A percentile compares a stretch with the other conserved stretches of the same genome.
Conservation (phyloP, 768 basidiomycete species). For the Tricholoma sp. region DNA sequence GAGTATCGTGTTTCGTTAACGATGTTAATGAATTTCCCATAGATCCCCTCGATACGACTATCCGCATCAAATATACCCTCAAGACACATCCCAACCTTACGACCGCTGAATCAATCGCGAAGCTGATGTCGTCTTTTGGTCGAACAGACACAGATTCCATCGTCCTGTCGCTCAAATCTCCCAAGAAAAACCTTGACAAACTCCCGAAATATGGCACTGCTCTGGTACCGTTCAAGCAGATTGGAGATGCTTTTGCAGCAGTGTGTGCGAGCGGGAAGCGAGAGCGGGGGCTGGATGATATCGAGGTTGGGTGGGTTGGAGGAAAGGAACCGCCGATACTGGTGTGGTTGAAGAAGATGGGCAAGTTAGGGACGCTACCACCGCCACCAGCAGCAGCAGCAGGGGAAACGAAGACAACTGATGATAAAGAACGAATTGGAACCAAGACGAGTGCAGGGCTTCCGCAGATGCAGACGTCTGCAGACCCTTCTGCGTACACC, state of each 20-base stretch:
- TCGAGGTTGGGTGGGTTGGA: conserved; percentile 72
- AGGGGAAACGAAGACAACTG: neutral
- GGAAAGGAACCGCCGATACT: conserved; percentile 71
- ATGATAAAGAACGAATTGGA: neutral
- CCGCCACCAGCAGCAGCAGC: neutral
- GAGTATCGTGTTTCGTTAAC: conserved; percentile 1
- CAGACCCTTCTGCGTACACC: conserved; percentile 40
- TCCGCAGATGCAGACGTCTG: conserved; percentile 26
- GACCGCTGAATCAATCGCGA: conserved; percentile 40
- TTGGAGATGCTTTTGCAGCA: conserved; percentile 71
- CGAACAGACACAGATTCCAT: conserved; percentile 57
- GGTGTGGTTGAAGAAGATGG: conserved; percentile 67
- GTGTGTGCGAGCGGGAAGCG: conserved; percentile 54
- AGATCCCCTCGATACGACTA: conserved; percentile 70
- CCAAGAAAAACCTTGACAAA: conserved; percentile 50
- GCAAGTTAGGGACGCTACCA: conserved; percentile 44
- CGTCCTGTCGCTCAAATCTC: conserved; percentile 61
- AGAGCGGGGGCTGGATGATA: conserved; percentile 48
- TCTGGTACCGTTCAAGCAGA: conserved; percentile 69
- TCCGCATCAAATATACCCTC: conserved; percentile 65
- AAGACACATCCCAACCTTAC: conserved; percentile 54
- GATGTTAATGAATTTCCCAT: neutral
- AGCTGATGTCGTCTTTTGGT: conserved; percentile 58
- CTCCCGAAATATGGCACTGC: conserved; percentile 66
- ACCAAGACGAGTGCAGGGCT: conserved; percentile 13